A percentile compares a stretch with the other conserved stretches of the same genome.
Evolutionary conservation across 495 filamentous ascomycete genomes (phyloP).

Genomic region (Aspergillus asperescens): DNA sequence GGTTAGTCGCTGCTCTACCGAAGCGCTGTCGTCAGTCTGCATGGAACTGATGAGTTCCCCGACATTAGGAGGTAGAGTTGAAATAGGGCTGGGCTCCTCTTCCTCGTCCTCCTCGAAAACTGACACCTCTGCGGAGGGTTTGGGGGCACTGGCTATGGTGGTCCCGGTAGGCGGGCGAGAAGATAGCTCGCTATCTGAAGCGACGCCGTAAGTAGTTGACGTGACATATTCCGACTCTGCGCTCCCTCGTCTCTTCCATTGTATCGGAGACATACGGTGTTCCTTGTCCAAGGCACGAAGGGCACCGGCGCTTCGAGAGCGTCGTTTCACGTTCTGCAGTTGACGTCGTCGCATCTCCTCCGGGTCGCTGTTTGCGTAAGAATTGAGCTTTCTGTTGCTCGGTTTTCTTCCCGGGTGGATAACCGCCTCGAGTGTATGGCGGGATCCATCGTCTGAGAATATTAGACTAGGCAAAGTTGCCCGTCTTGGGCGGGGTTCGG

Average conservation of each 20-base stretch:
- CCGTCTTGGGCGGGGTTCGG: slow-evolving; percentile 29
- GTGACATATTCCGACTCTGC: slow-evolving; percentile 19
- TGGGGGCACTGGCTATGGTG: slow-evolving; percentile 30
- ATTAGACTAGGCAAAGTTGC: slow-evolving; percentile 44
- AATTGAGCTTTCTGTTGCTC: slow-evolving; percentile 14
- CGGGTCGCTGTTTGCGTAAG: slow-evolving; percentile 15
- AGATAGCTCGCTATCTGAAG: slow-evolving; percentile 27
- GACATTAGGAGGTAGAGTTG: slow-evolving; percentile 33
- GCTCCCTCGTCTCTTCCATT: slow-evolving; percentile 25
- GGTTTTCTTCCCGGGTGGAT: slow-evolving; percentile 10
- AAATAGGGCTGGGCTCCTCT: slow-evolving; percentile 16
- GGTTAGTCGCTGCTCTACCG: slow-evolving; percentile 47
- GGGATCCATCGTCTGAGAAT: slow-evolving; percentile 37
- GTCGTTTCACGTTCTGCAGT: slow-evolving; percentile 23
- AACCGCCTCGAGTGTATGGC: slow-evolving; percentile 24
- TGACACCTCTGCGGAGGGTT: slow-evolving; percentile 22
- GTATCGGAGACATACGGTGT: slow-evolving; percentile 22
- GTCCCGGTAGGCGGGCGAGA: slow-evolving; percentile 28
- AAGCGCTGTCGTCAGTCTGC: slow-evolving; percentile 43
- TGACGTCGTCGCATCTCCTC: slow-evolving; percentile 19
- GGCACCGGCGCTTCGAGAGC: slow-evolving; percentile 32
- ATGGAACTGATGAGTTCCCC: slow-evolving; percentile 39
- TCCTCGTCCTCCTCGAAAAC: slow-evolving; percentile 18
- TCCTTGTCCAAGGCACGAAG: slow-evolving; percentile 24
- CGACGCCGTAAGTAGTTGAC: slow-evolving; percentile 13